Base-by-base conservation (phyloP, 371 early-diverging fungal genomes). In the Mucor mucedo region DNA sequence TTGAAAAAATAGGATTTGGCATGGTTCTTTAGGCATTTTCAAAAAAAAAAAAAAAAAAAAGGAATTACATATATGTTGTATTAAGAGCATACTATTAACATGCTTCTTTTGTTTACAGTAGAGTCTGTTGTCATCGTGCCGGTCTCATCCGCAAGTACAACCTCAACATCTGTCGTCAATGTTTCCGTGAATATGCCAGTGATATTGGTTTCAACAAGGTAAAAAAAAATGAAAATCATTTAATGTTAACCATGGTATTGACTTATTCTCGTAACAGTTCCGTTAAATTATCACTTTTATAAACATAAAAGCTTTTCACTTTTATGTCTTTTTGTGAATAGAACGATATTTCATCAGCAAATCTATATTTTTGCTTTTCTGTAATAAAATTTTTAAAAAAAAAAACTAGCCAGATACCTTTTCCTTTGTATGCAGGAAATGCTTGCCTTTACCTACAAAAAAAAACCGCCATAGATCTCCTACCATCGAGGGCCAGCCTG, bases 81-180 rank as follows among this genome's bases (percentile, higher is more conserved):
- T 44, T 42, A 30, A 10, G 11, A 11, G 45, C 4, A 33, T 49
- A 9, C 2, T 11, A 53, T 16, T 58, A 55, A 60, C 35, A 45
- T 55, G 40, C 47, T 35, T 40, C 35, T 54, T 14, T 35, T 21
- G 10, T 38, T 33, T 47, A 48, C 74, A 95, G 96, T 91, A 96
- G 99, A 75, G 96, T 97, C 80, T 97, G 96, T 85, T 89, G 95
- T 68, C 98, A 99, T 91, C 96, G 91, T 76, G 97, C 97, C 73
- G 99, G 99, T 90, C 89, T 99, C 73, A 99, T 99, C 89, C 97
- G 99, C 89, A 99, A 98, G 91, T 98, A 99, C 91, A 91, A 90
- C 72, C 86, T 99, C 65, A 93, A 98, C 90, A 86, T 99, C 75
- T 99, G 99, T 93, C 95, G 99, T 90, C 98, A 99, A 89, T 99